Conservation (phyloP, 129 eudicot species). For the Helianthus tuberosus region DNA sequence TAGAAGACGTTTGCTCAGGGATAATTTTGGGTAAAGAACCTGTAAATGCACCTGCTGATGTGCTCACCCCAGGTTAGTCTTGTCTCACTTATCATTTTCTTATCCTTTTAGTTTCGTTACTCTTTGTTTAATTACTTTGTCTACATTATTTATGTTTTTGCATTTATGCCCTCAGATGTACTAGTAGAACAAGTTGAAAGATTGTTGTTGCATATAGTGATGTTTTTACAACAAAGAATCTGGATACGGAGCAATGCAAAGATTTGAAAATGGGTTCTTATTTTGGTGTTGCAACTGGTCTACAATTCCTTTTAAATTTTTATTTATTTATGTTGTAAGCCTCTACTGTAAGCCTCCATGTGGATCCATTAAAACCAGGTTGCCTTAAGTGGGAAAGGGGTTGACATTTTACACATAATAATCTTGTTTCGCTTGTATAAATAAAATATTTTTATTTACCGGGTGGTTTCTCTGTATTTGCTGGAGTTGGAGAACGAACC, state of each 20-base stretch:
- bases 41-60: constrained; percentile 97
- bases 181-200: constrained; percentile 82
- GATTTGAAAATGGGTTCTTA: constrained; percentile 97
- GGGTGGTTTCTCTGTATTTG: too few relatives aligned
- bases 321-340: constrained; percentile 88
- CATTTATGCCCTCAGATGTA: constrained; percentile 50
- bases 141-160: too few relatives aligned
- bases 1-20: constrained; percentile 65
- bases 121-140: neutral
- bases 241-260: constrained; percentile 82
- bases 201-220: constrained; percentile 73
- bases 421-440: constrained; percentile 2
- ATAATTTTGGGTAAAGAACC: constrained; percentile 88
- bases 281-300: constrained; percentile 94
- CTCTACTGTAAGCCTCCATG: constrained; percentile 74
- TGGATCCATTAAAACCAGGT: constrained; percentile 74
- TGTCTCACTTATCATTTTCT: neutral
- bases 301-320: constrained; percentile 83
- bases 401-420: constrained; percentile 91
- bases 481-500: too few relatives aligned
- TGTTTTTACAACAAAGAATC: constrained; percentile 68
- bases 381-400: constrained; percentile 93
- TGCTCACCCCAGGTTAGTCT: constrained; percentile 90
- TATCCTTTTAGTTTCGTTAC: neutral
- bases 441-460: too few relatives aligned